These are phyloP conservation scores for Candida verbasci DNA, from an alignment of 805 yeast genomes.

Conservation along the genomic window DNA sequence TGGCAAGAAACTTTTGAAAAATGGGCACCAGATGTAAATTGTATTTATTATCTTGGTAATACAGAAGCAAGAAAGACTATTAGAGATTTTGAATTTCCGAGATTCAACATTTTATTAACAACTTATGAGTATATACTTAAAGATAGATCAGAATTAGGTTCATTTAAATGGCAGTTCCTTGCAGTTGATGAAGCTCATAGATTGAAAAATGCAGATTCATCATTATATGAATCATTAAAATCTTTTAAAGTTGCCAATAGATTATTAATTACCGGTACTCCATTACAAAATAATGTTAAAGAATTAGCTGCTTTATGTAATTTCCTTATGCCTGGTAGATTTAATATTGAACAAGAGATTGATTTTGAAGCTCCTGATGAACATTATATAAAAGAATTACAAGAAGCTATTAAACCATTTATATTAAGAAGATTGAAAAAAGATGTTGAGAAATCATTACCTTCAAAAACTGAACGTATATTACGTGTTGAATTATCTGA, in stretches of 20 bases:
- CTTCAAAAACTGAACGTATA: conserved; percentile 93
- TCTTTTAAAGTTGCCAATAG: conserved; percentile 82
- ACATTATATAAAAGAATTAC: conserved; percentile 79
- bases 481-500: conserved; percentile 93
- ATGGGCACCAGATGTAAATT: conserved; percentile 96
- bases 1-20: conserved; percentile 99
- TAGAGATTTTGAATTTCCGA: conserved; percentile 83
- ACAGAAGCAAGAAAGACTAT: conserved; percentile 78
- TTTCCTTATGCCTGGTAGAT: conserved; percentile 93
- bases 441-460: conserved; percentile 95
- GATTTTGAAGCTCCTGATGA: conserved; percentile 95
- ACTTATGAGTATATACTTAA: conserved; percentile 95
- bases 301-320: conserved; percentile 94
- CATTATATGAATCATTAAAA: conserved; percentile 81
- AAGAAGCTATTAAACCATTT: conserved; percentile 81
- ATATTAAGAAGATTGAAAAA: conserved; percentile 90
- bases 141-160: conserved; percentile 76
- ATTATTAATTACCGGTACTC: conserved; percentile 94
- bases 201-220: conserved; percentile 88
- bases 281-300: conserved; percentile 90
- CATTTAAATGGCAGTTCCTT: conserved; percentile 88
- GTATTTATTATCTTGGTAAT: conserved; percentile 90
- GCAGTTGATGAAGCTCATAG: conserved; percentile 99
- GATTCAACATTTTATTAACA: conserved; percentile 87
- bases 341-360: conserved; percentile 87